Conservation (phyloP, 2,329 filamentous ascomycete species). For the Parastagonospora nodorum region DNA sequence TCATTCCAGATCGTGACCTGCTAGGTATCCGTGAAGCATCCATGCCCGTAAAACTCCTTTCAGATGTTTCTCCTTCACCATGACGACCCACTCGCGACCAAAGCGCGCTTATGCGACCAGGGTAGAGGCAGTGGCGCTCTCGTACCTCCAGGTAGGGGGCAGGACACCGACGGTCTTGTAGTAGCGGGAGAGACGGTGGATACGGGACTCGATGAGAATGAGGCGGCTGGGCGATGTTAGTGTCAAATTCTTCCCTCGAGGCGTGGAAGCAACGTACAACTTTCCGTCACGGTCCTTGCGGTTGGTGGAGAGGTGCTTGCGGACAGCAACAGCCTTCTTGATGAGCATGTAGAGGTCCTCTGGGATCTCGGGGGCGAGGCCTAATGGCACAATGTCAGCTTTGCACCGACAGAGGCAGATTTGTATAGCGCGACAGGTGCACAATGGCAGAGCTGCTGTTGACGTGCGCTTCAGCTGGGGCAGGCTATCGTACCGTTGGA, state of each 20-base stretch:
- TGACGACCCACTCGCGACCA: conserved; percentile 25
- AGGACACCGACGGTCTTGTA: conserved; percentile 93
- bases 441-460: conserved; percentile 37
- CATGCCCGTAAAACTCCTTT: conserved; percentile 44
- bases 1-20: conserved; percentile 45
- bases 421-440: conserved; percentile 72
- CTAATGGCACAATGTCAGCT: conserved; percentile 58
- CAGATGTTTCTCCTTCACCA: conserved; percentile 35
- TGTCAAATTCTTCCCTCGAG: not conserved
- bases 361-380: conserved; percentile 97
- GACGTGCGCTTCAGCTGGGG: conserved; percentile 49
- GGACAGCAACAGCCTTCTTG: conserved; percentile 94
- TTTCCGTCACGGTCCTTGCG: conserved; percentile 99
- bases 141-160: conserved; percentile 97
- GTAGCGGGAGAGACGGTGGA: conserved; percentile 99
- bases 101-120: conserved; percentile 49
- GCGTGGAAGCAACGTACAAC: conserved; percentile 60
- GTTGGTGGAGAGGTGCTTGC: conserved; percentile 99
- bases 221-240: conserved; percentile 65
- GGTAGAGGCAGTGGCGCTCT: conserved; percentile 82
- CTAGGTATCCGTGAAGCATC: conserved; percentile 43
- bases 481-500: conserved; percentile 79
- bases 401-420: conserved; percentile 50
- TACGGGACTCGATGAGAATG: conserved; percentile 99
- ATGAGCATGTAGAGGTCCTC: conserved; percentile 99